Conservation (phyloP, 2,329 filamentous ascomycete genomes). For the Rhytidhysteron rufulum region DNA sequence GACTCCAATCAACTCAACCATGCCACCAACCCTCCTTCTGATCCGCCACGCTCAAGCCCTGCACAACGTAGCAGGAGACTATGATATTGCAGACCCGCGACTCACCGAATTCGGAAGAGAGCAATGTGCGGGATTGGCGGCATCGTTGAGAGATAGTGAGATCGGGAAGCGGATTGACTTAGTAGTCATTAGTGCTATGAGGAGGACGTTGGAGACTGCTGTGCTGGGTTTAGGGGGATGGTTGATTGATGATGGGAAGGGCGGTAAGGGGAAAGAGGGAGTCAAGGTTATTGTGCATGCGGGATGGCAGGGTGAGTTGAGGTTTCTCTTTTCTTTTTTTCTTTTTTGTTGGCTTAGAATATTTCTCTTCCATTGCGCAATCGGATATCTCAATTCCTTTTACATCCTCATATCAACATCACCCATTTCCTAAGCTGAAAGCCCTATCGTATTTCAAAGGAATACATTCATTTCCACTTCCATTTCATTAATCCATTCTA, state of each 20-base stretch:
- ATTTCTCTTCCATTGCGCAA: no score
- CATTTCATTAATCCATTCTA: background rate
- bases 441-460: no score
- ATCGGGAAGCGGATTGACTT: conserved; percentile 46
- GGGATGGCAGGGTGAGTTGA: conserved; percentile 58
- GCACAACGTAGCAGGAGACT: conserved; percentile 42
- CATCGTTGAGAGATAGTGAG: conserved; percentile 31
- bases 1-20: no score
- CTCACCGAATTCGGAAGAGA: conserved; percentile 39
- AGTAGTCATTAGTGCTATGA: conserved; percentile 63
- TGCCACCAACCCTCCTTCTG: conserved; percentile 44
- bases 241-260: conserved; percentile 46
- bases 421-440: no score
- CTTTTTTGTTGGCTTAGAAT: conserved; percentile 1
- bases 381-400: no score
- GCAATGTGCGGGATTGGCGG: conserved; percentile 39
- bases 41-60: conserved; percentile 44
- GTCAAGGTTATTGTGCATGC: conserved; percentile 56
- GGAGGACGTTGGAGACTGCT: conserved; percentile 62
- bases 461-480: background rate
- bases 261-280: no score
- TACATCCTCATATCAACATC: no score
- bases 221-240: conserved; percentile 55
- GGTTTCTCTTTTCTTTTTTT: conserved; percentile 2
- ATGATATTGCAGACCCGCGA: conserved; percentile 39